Percentiles rank a stretch among this genome's conserved stretches.
phyloP scores from a whole-genome alignment of 768 basidiomycete species.

The Mycena rosella region DNA sequence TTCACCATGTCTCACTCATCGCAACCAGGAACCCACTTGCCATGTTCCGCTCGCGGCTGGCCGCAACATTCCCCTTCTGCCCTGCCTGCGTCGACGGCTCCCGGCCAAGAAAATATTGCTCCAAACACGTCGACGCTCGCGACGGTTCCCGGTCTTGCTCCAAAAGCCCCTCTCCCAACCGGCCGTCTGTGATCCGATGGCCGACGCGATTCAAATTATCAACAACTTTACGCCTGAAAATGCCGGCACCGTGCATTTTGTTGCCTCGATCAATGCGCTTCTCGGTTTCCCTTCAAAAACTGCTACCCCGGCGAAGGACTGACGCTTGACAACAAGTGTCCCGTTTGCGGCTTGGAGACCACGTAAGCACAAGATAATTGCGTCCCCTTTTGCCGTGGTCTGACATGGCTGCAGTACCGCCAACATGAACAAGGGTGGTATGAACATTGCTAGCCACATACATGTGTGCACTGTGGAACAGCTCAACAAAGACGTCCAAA shows the following conservation, averaged over 20 bases:
- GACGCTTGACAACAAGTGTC: not conserved
- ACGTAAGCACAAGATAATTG: not conserved
- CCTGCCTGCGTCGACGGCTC: not conserved
- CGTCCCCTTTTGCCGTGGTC: not conserved
- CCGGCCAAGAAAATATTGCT: not conserved
- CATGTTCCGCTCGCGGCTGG: not conserved
- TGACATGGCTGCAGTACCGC: not conserved
- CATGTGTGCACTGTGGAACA: not conserved
- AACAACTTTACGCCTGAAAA: constrained; percentile 6
- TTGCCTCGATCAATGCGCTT: not conserved
- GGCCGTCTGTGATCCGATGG: not conserved
- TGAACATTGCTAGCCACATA: not conserved
- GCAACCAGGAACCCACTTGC: not conserved
- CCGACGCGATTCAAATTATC: not conserved
- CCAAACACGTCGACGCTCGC: not conserved
- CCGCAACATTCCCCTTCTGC: not conserved
- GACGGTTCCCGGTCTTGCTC: not conserved
- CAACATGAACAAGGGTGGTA: constrained; percentile 3
- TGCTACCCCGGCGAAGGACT: constrained; percentile 4
- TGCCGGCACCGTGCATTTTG: not conserved
- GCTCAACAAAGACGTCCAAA: not conserved
- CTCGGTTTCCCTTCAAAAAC: constrained; percentile 1
- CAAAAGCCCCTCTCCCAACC: not conserved
- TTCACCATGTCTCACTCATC: too few species aligned
- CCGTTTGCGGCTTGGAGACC: not conserved